Evolutionary conservation across 768 basidiomycete species (phyloP).

Genomic region (Lactarius sp.): DNA sequence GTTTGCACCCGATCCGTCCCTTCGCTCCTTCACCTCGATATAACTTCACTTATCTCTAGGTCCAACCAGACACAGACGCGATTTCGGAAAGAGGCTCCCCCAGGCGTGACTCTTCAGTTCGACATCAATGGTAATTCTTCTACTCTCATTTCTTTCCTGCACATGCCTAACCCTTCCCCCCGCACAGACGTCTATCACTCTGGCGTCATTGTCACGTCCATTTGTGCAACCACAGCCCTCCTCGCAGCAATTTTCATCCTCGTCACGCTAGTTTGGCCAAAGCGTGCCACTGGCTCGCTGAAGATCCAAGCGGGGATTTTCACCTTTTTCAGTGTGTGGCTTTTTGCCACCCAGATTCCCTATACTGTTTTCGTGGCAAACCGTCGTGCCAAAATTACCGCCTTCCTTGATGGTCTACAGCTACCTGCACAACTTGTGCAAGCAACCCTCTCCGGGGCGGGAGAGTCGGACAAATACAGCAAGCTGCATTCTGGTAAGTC

Average conservation of each 20-base stretch:
- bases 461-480: constrained; percentile 10
- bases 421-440: constrained; percentile 39
- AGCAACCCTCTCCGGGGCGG: constrained; percentile 23
- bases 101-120: constrained; percentile 19
- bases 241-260: constrained; percentile 33
- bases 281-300: constrained; percentile 12
- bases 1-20: constrained; percentile 15
- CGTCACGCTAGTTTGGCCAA: constrained; percentile 27
- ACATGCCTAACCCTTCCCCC: constrained; percentile 15
- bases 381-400: constrained; percentile 41
- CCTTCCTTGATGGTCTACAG: constrained; percentile 34
- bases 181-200: constrained; percentile 27
- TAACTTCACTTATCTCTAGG: not conserved
- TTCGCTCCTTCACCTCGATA: not conserved
- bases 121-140: constrained; percentile 23
- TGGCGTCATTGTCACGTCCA: constrained; percentile 20
- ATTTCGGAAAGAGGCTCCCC: constrained; percentile 6
- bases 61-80: constrained; percentile 16
- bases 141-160: constrained; percentile 13
- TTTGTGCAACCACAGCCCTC: constrained; percentile 32
- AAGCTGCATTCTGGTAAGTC: constrained; percentile 12
- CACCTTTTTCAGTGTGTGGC: constrained; percentile 41
- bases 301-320: constrained; percentile 36
- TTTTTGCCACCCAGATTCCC: constrained; percentile 47
- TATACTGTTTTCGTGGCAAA: constrained; percentile 45